Evolutionary conservation across 2,329 filamentous ascomycete genomes (phyloP).

Genomic region (Pseudocercospora fijiensis): DNA sequence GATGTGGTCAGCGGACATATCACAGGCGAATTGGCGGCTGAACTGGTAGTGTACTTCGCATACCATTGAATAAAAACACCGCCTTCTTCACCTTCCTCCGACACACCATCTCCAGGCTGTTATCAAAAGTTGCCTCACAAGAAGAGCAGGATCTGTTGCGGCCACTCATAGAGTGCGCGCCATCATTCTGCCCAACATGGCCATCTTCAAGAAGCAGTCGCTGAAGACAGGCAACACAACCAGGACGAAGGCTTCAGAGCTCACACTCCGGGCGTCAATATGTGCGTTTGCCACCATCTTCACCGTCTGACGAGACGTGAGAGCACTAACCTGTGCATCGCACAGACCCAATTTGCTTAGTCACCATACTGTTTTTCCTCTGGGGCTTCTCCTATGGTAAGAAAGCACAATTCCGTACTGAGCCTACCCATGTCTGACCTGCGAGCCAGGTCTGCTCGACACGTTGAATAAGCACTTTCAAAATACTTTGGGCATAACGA

Average conservation of each 20-base stretch:
- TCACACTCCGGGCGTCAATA: conserved; percentile 24
- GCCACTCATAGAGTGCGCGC: background rate
- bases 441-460: conserved; percentile 56
- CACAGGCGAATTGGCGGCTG: conserved; percentile 6
- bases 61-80: background rate
- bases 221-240: conserved; percentile 23
- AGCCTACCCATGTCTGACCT: too few relatives aligned
- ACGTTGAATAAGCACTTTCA: conserved; percentile 54
- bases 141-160: background rate
- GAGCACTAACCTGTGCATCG: background rate
- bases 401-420: background rate
- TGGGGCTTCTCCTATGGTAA: conserved; percentile 49
- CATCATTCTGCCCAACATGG: conserved; percentile 12
- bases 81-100: background rate
- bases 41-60: conserved; percentile 1
- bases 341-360: conserved; percentile 58
- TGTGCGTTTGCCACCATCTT: conserved; percentile 12
- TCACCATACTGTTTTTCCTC: conserved; percentile 65
- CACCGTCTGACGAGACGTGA: background rate
- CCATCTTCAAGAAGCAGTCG: conserved; percentile 24
- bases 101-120: background rate
- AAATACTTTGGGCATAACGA: conserved; percentile 45
- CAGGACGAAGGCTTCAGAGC: conserved; percentile 24
- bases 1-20: conserved; percentile 2
- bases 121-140: background rate